Evolutionary conservation across 2,329 filamentous ascomycete species (phyloP).

Genomic region (Colletotrichum musicola): DNA sequence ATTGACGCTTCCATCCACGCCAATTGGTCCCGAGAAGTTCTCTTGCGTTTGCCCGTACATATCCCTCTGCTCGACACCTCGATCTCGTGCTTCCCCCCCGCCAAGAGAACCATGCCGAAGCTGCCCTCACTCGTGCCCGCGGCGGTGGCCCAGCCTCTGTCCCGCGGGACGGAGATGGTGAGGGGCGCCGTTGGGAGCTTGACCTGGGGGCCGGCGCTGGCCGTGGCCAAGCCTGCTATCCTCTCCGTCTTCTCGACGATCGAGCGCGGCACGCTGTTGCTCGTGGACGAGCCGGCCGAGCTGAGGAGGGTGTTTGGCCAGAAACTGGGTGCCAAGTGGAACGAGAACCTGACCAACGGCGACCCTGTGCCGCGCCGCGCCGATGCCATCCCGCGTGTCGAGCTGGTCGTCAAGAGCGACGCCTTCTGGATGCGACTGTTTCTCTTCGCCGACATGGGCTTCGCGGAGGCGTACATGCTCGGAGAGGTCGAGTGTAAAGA

Average conservation of each 20-base stretch:
- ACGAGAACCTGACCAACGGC: constrained; percentile 52
- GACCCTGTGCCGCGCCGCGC: constrained; percentile 47
- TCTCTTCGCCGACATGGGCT: constrained; percentile 81
- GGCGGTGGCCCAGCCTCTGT: constrained; percentile 53
- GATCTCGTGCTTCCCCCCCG: background rate
- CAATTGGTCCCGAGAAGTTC: background rate
- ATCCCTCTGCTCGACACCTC: background rate
- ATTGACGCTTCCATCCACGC: constrained; percentile 26
- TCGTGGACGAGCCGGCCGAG: constrained; percentile 61
- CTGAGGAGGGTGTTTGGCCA: constrained; percentile 60
- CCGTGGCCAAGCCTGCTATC: constrained; percentile 60
- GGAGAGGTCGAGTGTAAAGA: constrained; percentile 77
- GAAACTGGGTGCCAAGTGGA: constrained; percentile 54
- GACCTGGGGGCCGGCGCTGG: constrained; percentile 61
- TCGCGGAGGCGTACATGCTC: constrained; percentile 80
- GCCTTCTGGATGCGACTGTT: constrained; percentile 78
- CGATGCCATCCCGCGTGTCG: constrained; percentile 56
- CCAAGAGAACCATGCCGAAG: constrained; percentile 36
- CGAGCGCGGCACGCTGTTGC: constrained; percentile 60
- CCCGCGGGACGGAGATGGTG: constrained; percentile 54
- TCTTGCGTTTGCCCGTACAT: background rate
- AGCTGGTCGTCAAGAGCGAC: constrained; percentile 73
- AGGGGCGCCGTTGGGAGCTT: constrained; percentile 58
- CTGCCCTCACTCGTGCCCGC: constrained; percentile 52
- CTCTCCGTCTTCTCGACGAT: constrained; percentile 61